Base-by-base conservation (phyloP, 2,329 filamentous ascomycete genomes). In the Fusarium gaditjirri region DNA sequence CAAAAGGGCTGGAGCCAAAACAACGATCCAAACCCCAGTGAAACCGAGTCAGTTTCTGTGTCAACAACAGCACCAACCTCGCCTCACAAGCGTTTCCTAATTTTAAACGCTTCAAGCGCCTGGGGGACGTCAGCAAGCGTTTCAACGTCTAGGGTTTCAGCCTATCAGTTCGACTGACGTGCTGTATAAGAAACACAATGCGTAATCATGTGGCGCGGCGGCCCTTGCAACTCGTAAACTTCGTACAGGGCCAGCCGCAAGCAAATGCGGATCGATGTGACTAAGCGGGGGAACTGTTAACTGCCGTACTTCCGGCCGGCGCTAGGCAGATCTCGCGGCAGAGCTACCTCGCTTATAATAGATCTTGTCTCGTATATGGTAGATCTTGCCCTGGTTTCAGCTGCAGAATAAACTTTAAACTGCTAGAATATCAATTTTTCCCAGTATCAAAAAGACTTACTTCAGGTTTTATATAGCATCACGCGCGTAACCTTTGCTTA, bases 361-460 rank as follows among this genome's bases (percentile, higher is more conserved):
- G 29, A 49, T 49, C 29, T 14, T 10, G 16, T 23, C n/a, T 33
- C 29, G n/a, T 49, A 47, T 46, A 8, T 13, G 9, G 29, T 19
- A 23, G 8, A 49, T 33, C 29, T 16, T 50, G 29, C n/a, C 29
- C 47, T 6, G n/a, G 29, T 35, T 50, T 11, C 17, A 21, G 4
- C n/a, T 6, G 3, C 4, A 2, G 8, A 11, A 25, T 8, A 14
- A 14, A 50, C 12, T 50, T n/a, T 35, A 5, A 11, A 3, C 4
- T 21, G 6, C 8, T 17, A 3, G 4, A 6, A 5, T 6, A 11
- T 35, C 12, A n/a, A 9, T 8, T 7, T 3, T 8, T 12, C 19
- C 3, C 29, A 16, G 5, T 49, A 10, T 33, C 1, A 2, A 3
- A 11, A 16, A 9, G 4, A 3, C 6, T 47, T 1, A 9, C 0